Base-by-base conservation (phyloP, 2,329 filamentous ascomycete genomes). In the Sporothrix pseudoabietina region DNA sequence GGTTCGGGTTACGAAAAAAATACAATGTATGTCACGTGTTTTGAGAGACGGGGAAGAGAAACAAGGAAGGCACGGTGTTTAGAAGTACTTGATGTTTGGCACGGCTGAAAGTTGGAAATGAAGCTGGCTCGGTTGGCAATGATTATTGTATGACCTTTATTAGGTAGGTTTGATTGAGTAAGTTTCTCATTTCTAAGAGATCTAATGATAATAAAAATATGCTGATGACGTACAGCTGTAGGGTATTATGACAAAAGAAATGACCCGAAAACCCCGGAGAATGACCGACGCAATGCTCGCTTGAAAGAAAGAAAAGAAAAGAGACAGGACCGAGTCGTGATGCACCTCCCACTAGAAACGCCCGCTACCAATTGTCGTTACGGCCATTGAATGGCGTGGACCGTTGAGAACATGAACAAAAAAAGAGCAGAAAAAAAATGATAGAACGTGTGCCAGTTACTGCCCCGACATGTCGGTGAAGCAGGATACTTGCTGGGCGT, bases 401-500 rank as follows among this genome's bases (percentile, higher is more conserved):
- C 16, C 54, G n/a, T 49, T 32, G 19, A n/a, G 7, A 69, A 47
- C 5, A 47, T n/a, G 39, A 35, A 35, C 26, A 57, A 47, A 19
- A 49, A 9, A 52, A 49, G 12, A 68, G 49, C 49, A 49, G 10
- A 44, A 16, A 16, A 65, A 44, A 41, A 49, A 71, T 61, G 44
- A n/a, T 22, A 65, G 41, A 54, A 0, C 9, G 19, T 19, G 32
- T 8, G 52, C 22, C 44, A 16, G 14, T 69, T 19, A 32, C 35
- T 14, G 7, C 10, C 68, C 32, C 8, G 5, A 19, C 55, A 59
- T 47, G 9, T 52, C 79, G 4, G 78, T 76, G 76, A 84, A 85
- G 76, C 85, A 87, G 57, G 78, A 77, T 1, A 81, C 80, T 4
- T 76, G 75, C 14, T 80, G 78, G 0, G 81, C 82, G 76, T 80